phyloP scores from a whole-genome alignment of 495 filamentous ascomycete species.

The Entonaema liquescens region DNA sequence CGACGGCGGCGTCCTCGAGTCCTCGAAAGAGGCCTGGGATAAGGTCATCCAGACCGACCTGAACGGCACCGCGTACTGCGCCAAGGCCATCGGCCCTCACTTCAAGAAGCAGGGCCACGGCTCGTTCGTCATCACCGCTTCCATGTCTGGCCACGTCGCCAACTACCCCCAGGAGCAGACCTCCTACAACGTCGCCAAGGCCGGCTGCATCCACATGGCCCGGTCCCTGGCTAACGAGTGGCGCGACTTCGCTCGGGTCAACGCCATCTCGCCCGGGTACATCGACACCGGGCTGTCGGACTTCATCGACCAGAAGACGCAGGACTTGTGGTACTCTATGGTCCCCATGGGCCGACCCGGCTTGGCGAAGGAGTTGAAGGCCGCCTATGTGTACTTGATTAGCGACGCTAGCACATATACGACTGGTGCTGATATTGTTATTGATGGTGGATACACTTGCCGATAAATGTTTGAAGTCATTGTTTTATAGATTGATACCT shows the following conservation, averaged over 20 bases:
- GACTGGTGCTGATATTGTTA: slow-evolving; percentile 62
- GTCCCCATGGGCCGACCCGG: slow-evolving; percentile 80
- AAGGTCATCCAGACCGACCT: slow-evolving; percentile 71
- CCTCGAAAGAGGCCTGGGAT: slow-evolving; percentile 53
- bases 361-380: slow-evolving; percentile 84
- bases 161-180: slow-evolving; percentile 82
- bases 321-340: slow-evolving; percentile 79
- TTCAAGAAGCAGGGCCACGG: slow-evolving; percentile 62
- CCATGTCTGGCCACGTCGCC: slow-evolving; percentile 73
- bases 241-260: slow-evolving; percentile 81
- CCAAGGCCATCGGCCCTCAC: slow-evolving; percentile 68
- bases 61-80: slow-evolving; percentile 69
- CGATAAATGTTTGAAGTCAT: slow-evolving; percentile 36
- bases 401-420: slow-evolving; percentile 72
- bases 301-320: slow-evolving; percentile 74
- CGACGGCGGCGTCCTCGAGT: slow-evolving; percentile 53
- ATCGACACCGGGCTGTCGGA: slow-evolving; percentile 82
- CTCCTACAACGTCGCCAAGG: slow-evolving; percentile 83
- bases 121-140: slow-evolving; percentile 68
- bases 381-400: slow-evolving; percentile 79
- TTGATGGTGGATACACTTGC: slow-evolving; percentile 64
- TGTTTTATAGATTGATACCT: slow-evolving; percentile 8
- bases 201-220: slow-evolving; percentile 76
- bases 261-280: slow-evolving; percentile 80
- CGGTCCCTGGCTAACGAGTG: slow-evolving; percentile 80